Evolutionary conservation across 2,329 filamentous ascomycete species (phyloP).

Genomic region (Cephalotrichum gorgonifer): DNA sequence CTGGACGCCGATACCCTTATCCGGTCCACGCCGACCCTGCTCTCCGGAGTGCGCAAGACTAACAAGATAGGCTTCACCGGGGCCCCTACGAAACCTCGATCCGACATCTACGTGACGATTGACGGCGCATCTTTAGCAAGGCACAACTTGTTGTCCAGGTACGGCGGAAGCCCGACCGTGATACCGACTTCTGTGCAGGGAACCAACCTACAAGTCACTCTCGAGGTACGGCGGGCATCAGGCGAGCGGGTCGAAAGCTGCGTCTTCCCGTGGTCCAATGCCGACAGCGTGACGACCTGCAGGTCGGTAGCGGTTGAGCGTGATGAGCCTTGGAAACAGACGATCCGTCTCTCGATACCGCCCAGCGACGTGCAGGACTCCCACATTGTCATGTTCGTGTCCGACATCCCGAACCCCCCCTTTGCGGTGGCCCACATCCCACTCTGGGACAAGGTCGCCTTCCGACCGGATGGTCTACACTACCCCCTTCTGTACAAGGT

Average conservation of each 20-base stretch:
- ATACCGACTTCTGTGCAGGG: constrained; percentile 52
- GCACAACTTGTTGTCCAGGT: constrained; percentile 60
- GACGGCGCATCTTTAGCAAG: constrained; percentile 68
- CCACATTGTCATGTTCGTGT: constrained; percentile 82
- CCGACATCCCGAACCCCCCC: constrained; percentile 75
- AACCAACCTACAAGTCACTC: constrained; percentile 71
- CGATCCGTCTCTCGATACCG: constrained; percentile 68
- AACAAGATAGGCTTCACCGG: constrained; percentile 90
- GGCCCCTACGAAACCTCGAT: constrained; percentile 76
- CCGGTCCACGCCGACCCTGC: constrained; percentile 74
- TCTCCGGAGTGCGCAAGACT: constrained; percentile 72
- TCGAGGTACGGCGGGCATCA: constrained; percentile 72
- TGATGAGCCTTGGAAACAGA: constrained; percentile 80
- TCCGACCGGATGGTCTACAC: constrained; percentile 77
- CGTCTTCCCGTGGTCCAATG: constrained; percentile 79
- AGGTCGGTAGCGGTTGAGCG: constrained; percentile 72
- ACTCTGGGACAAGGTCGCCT: constrained; percentile 85
- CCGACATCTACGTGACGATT: constrained; percentile 89
- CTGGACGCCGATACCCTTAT: constrained; percentile 72
- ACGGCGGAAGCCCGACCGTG: constrained; percentile 63
- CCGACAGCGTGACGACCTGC: constrained; percentile 71
- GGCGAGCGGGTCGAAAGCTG: constrained; percentile 81
- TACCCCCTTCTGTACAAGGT: constrained; percentile 77
- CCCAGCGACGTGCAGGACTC: constrained; percentile 70
- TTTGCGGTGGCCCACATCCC: constrained; percentile 92